Conservation (phyloP, 2,329 filamentous ascomycete genomes). For the Fusarium aywerte region DNA sequence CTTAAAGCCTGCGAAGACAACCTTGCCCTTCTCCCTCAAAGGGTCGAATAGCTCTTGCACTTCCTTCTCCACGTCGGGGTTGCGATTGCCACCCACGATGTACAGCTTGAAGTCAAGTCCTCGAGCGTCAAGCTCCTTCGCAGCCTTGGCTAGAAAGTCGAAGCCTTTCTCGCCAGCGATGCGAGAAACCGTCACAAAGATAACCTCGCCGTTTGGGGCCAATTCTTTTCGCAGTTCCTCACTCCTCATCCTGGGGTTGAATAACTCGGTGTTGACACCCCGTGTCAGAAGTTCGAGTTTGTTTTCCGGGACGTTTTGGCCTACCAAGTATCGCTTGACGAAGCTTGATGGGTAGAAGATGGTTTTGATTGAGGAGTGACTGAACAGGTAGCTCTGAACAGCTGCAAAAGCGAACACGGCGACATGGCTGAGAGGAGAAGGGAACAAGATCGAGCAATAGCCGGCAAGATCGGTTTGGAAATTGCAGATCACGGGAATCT, state of each 20-base stretch:
- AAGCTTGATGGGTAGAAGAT: slow-evolving; percentile 76
- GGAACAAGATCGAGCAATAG: slow-evolving; percentile 77
- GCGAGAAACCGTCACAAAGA: slow-evolving; percentile 73
- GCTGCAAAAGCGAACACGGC: slow-evolving; percentile 70
- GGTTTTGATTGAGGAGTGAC: slow-evolving; percentile 68
- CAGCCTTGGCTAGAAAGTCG: slow-evolving; percentile 70
- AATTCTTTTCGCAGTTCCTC: slow-evolving; percentile 63
- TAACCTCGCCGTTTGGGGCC: slow-evolving; percentile 70
- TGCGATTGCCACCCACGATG: slow-evolving; percentile 75
- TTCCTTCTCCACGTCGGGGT: slow-evolving; percentile 69
- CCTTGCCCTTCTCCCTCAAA: slow-evolving; percentile 60
- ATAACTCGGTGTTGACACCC: slow-evolving; percentile 72
- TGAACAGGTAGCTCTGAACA: slow-evolving; percentile 75
- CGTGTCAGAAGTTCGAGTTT: slow-evolving; percentile 71
- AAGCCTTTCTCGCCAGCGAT: slow-evolving; percentile 78
- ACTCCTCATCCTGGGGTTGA: slow-evolving; percentile 65
- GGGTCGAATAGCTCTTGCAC: slow-evolving; percentile 69
- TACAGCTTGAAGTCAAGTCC: slow-evolving; percentile 71
- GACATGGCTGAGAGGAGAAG: slow-evolving; percentile 67
- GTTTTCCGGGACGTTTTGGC: slow-evolving; percentile 63
- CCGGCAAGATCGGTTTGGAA: slow-evolving; percentile 78
- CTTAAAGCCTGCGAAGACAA: slow-evolving; percentile 74
- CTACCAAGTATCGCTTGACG: slow-evolving; percentile 69
- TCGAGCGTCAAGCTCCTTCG: slow-evolving; percentile 63
- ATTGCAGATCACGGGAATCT: slow-evolving; percentile 72